These are phyloP conservation scores for Purpureocillium lavendulum DNA, from an alignment of 2,329 filamentous ascomycete species.

Conservation along the genomic window DNA sequence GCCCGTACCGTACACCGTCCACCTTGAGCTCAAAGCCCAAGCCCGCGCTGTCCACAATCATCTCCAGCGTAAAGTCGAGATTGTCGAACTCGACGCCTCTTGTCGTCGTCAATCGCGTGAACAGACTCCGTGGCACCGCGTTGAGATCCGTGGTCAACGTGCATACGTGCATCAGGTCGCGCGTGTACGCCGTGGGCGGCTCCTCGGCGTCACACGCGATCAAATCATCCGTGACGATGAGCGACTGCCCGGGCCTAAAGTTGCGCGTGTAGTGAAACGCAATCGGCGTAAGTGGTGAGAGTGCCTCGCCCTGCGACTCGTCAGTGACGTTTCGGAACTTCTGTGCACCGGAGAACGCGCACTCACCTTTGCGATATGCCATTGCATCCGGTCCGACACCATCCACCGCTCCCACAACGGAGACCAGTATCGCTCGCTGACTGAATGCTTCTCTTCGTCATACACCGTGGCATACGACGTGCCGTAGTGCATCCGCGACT, in stretches of 20 bases:
- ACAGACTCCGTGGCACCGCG: constrained; percentile 64
- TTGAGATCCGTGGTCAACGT: constrained; percentile 74
- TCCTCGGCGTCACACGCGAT: constrained; percentile 66
- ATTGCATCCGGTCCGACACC: constrained; percentile 77
- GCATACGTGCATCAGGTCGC: constrained; percentile 63
- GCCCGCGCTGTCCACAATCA: constrained; percentile 72
- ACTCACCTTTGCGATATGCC: constrained; percentile 72
- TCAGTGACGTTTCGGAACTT: no score
- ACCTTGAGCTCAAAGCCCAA: constrained; percentile 72
- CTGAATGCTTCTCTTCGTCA: constrained; percentile 65
- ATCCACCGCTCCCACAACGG: constrained; percentile 77
- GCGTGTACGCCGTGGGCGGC: constrained; percentile 51
- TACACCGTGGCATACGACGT: constrained; percentile 77
- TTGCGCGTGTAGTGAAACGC: constrained; percentile 83
- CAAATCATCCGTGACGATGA: constrained; percentile 71
- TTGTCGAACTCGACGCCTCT: constrained; percentile 76
- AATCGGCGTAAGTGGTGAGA: constrained; percentile 66
- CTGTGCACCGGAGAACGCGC: no score
- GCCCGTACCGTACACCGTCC: constrained; percentile 67
- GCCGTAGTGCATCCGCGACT: constrained; percentile 70
- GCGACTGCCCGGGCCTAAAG: constrained; percentile 69
- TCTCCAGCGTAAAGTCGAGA: constrained; percentile 73
- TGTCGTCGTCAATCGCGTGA: constrained; percentile 69
- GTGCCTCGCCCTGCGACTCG: constrained; percentile 54
- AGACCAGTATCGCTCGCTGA: constrained; percentile 70